These are phyloP conservation scores for Dipteronia dyeriana DNA, from an alignment of 345 rosid species.

Conservation along the genomic window DNA sequence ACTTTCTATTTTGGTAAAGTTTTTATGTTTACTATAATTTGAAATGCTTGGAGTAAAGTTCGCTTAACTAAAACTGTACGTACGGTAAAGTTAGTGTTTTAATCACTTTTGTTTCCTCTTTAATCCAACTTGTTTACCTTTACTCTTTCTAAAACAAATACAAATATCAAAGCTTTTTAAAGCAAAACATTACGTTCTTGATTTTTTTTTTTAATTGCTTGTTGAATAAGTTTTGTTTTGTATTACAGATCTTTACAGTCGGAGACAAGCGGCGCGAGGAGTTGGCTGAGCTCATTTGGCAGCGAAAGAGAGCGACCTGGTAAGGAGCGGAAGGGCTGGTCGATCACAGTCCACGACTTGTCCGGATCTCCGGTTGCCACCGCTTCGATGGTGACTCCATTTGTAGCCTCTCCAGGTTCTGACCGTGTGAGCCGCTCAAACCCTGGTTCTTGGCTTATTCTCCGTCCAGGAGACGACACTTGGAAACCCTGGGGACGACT, in stretches of 20 bases:
- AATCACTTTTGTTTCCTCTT: conserved; percentile 11
- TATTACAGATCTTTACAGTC: conserved; percentile 56
- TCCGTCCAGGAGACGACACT: conserved; percentile 74
- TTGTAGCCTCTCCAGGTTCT: conserved; percentile 82
- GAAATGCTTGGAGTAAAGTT: conserved; percentile 18
- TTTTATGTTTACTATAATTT: conserved; percentile 7
- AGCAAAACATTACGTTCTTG: background rate
- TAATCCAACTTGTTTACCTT: conserved; percentile 19
- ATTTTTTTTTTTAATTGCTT: conserved; percentile 10
- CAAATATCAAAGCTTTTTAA: background rate
- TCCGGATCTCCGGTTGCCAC: conserved; percentile 91
- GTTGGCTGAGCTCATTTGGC: conserved; percentile 83
- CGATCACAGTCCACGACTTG: conserved; percentile 82
- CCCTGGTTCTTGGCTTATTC: conserved; percentile 87
- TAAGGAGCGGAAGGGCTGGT: conserved; percentile 91
- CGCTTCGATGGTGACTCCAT: conserved; percentile 82
- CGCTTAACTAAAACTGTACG: conserved; percentile 20
- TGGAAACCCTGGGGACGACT: conserved; percentile 97
- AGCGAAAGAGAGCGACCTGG: conserved; percentile 76
- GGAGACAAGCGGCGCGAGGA: conserved; percentile 49
- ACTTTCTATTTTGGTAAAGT: background rate
- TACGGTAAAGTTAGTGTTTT: conserved; percentile 25
- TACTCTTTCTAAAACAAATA: conserved; percentile 18
- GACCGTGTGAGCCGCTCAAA: conserved; percentile 91
- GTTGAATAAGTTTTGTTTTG: background rate